A percentile compares a stretch with the other conserved stretches of the same genome.
These are phyloP conservation scores for Albifimbria verrucaria DNA, from an alignment of 2,329 filamentous ascomycete genomes.

Conservation along the genomic window DNA sequence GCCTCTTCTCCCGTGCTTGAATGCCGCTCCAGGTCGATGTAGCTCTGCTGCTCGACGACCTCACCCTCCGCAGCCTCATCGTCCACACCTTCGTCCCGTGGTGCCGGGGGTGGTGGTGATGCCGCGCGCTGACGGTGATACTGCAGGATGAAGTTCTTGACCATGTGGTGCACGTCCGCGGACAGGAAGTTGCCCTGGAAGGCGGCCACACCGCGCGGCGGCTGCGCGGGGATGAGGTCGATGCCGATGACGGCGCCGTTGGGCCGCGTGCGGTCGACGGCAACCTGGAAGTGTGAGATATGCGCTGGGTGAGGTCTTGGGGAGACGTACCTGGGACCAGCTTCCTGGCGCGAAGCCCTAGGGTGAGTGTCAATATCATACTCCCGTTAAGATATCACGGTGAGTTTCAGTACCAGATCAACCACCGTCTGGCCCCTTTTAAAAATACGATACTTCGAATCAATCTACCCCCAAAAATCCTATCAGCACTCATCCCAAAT, in stretches of 20 bases:
- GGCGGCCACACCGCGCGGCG: constrained; percentile 85
- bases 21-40: constrained; percentile 63
- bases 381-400: not conserved
- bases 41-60: constrained; percentile 47
- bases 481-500: not conserved
- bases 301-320: not conserved
- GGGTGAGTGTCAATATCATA: not conserved
- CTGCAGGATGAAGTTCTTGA: constrained; percentile 71
- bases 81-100: constrained; percentile 17
- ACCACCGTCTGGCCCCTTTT: constrained; percentile 78
- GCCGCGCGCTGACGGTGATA: constrained; percentile 33
- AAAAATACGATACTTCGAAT: constrained; percentile 78
- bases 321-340: constrained; percentile 60
- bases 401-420: constrained; percentile 63
- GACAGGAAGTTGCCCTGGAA: constrained; percentile 94
- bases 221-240: constrained; percentile 88
- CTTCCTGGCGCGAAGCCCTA: constrained; percentile 74
- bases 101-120: constrained; percentile 1
- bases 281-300: constrained; percentile 56
- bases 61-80: constrained; percentile 7
- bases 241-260: constrained; percentile 82
- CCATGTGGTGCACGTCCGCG: constrained; percentile 67
- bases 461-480: constrained; percentile 55
- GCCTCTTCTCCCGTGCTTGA: constrained; percentile 22
- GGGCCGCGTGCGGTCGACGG: constrained; percentile 72